phyloP scores from a whole-genome alignment of 495 filamentous ascomycete species.

The Terfezia boudieri region DNA sequence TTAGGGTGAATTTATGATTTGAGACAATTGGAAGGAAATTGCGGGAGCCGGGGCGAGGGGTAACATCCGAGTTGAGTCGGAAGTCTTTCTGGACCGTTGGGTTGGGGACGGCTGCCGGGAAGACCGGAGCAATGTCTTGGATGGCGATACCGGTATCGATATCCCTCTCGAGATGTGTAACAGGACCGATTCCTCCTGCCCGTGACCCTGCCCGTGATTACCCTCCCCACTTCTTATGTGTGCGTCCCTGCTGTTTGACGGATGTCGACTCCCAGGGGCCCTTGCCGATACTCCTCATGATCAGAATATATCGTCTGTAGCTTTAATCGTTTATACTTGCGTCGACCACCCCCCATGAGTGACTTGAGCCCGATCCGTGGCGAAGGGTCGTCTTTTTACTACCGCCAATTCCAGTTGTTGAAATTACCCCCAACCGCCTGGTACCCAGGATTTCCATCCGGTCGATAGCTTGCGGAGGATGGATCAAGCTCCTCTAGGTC shows the following conservation, averaged over 20 bases:
- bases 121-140: background rate
- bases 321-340: background rate
- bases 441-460: background rate
- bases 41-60: slow-evolving; percentile 17
- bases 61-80: background rate
- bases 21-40: slow-evolving; percentile 75
- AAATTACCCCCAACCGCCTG: background rate
- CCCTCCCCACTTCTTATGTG: background rate
- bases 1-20: slow-evolving; percentile 95
- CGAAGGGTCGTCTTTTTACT: background rate
- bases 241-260: background rate
- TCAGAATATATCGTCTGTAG: background rate
- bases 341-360: background rate
- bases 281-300: background rate
- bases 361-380: background rate
- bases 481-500: background rate
- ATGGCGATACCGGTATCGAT: background rate
- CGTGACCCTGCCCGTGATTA: background rate
- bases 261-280: background rate
- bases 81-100: background rate
- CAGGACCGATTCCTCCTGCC: background rate
- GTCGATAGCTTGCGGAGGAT: background rate
- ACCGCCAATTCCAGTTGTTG: background rate
- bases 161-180: background rate
- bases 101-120: slow-evolving; percentile 16